Evolutionary conservation across 805 yeast genomes (phyloP), one percentile per base, ranked within the genome.

Genomic region (Kockiozyma suomiensis): DNA sequence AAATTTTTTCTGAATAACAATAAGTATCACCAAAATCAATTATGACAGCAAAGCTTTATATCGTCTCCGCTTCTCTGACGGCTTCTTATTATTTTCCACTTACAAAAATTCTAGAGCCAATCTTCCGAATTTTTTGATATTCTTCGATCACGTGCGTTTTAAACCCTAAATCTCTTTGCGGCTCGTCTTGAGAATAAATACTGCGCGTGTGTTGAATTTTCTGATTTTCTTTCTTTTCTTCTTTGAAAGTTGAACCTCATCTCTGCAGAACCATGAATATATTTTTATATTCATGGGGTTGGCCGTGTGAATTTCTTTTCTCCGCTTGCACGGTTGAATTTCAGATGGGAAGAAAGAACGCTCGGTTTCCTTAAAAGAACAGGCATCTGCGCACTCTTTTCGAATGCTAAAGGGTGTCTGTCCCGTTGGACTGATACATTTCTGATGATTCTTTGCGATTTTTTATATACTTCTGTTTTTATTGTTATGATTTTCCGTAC

Each of bases 361-460:
- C n/a, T 51, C 54, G 50, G 51, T 49, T 56, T 50, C 46, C 64
- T 49, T 59, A 50, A 25, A 56, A 56, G 58, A 47, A 56, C 64
- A 56, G 61, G 41, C 63, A n/a, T 46, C 37, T n/a, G 7, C 53
- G 50, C 51, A 33, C 19, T 26, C 19, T 37, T 25, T 33, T 21
- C n/a, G 48, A n/a, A 19, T 32, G 23, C 13, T 15, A 8, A 26
- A 21, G 26, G 28, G 30, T 48, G 60, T 23, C 58, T 60, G 64
- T 60, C 64, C 61, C 64, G 61, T 60, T 56, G 63, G 58, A 42
- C 54, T 46, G 63, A 59, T 55, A 59, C 56, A 59, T 50, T 41
- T 33, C 10, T 35, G n/a, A n/a, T n/a, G n/a, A n/a, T n/a, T n/a
- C n/a, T n/a, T n/a, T n/a, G n/a, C n/a, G n/a, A n/a, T n/a, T n/a